phyloP scores from a whole-genome alignment of 192 early-diverging fungal genomes.

The Linnemannia exigua region DNA sequence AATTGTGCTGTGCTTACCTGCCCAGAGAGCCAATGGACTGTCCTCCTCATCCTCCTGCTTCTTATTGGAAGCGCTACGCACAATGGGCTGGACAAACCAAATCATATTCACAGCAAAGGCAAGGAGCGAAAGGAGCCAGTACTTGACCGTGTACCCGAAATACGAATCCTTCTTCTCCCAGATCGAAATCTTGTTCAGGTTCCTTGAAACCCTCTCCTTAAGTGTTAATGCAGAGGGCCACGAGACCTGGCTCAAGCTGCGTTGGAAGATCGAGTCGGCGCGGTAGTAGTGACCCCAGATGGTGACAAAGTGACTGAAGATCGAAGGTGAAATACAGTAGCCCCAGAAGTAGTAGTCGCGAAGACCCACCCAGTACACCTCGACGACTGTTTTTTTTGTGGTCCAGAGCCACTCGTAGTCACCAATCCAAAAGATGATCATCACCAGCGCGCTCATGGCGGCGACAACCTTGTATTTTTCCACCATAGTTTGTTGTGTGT shows the following conservation, averaged over 20 bases:
- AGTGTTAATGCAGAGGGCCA: neutral
- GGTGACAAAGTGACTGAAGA: conserved; percentile 17
- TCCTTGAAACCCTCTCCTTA: neutral
- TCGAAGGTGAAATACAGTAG: conserved; percentile 5
- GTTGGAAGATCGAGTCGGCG: conserved; percentile 14
- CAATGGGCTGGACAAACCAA: conserved; percentile 17
- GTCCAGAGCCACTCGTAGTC: conserved; percentile 16
- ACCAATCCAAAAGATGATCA: conserved; percentile 1
- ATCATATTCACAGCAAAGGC: conserved; percentile 1
- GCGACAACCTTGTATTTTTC: neutral
- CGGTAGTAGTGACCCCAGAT: conserved; percentile 36
- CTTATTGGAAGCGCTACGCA: neutral
- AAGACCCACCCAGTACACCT: conserved; percentile 8
- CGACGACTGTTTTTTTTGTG: neutral
- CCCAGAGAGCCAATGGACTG: conserved; percentile 16
- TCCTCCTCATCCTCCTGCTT: neutral
- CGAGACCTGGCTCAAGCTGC: neutral
- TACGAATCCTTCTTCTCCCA: conserved; percentile 45
- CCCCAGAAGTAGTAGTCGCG: conserved; percentile 19
- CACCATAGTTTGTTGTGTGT: neutral
- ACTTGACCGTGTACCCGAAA: conserved; percentile 16
- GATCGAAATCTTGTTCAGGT: conserved; percentile 28
- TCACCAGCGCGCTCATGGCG: neutral
- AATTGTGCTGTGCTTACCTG: conserved; percentile 25
- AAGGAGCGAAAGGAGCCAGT: neutral